Conservation (phyloP, 2,329 filamentous ascomycete genomes). For the Aspergillus hiratsukae region DNA sequence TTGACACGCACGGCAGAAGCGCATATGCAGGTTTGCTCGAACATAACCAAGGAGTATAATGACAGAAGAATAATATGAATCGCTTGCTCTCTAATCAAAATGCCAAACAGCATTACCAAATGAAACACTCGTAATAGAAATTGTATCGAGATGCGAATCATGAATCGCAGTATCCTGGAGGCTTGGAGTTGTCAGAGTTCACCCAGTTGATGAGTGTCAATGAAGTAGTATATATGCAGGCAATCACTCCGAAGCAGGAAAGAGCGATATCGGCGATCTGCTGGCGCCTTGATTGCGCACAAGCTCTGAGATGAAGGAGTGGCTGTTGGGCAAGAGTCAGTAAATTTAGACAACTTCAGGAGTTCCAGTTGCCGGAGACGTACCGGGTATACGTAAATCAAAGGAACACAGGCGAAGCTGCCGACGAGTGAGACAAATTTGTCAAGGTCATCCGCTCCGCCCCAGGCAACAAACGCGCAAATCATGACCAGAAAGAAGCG, state of each 20-base stretch:
- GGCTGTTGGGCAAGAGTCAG: constrained; percentile 53
- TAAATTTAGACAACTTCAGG: not conserved
- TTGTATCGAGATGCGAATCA: constrained; percentile 7
- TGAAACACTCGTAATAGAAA: not conserved
- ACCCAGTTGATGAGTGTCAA: constrained; percentile 88
- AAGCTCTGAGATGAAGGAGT: constrained; percentile 78
- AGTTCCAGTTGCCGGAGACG: constrained; percentile 39
- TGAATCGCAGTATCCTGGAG: constrained; percentile 61
- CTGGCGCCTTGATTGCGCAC: constrained; percentile 65
- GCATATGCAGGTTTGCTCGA: not conserved
- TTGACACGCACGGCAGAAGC: not conserved
- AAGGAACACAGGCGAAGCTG: constrained; percentile 93
- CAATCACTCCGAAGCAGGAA: constrained; percentile 74
- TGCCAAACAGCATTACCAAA: not conserved
- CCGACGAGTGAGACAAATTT: constrained; percentile 96
- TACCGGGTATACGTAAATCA: constrained; percentile 97
- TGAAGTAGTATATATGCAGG: constrained; percentile 87
- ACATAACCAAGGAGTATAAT: not conserved
- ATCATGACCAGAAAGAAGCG: constrained; percentile 87
- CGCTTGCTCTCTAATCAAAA: not conserved
- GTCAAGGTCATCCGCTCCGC: constrained; percentile 86
- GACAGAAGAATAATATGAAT: not conserved
- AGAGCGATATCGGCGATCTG: constrained; percentile 69
- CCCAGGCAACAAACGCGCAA: constrained; percentile 85
- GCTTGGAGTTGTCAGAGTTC: constrained; percentile 48